phyloP scores from a whole-genome alignment of 2,329 filamentous ascomycete species.

The Penicillium sp. region DNA sequence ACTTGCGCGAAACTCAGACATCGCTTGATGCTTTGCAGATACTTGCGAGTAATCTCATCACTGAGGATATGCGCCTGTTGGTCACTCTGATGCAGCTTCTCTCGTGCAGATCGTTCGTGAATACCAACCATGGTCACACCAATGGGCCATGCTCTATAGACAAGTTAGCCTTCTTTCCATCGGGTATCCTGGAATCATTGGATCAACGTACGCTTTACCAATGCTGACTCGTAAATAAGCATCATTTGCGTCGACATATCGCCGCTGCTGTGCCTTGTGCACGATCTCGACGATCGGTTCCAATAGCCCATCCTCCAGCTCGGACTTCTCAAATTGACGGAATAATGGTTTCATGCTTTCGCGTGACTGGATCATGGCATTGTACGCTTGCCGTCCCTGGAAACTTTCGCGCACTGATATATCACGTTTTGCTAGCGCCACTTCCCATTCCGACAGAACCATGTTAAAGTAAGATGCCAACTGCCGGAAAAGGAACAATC shows the following conservation, averaged over 20 bases:
- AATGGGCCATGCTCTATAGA: constrained; percentile 78
- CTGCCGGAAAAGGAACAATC: constrained; percentile 75
- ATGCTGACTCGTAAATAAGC: constrained; percentile 91
- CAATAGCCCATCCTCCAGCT: constrained; percentile 73
- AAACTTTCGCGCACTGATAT: constrained; percentile 63
- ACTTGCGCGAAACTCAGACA: constrained; percentile 96
- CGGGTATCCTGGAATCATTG: neutral
- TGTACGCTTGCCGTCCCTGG: constrained; percentile 75
- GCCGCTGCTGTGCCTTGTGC: constrained; percentile 77
- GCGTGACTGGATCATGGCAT: constrained; percentile 79
- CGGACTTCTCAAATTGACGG: constrained; percentile 76
- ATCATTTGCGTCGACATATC: constrained; percentile 95
- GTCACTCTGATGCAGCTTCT: constrained; percentile 81
- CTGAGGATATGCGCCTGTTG: constrained; percentile 92
- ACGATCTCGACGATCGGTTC: constrained; percentile 88
- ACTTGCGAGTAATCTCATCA: constrained; percentile 92
- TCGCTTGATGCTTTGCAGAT: constrained; percentile 94
- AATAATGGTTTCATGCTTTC: constrained; percentile 89
- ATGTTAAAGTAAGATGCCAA: constrained; percentile 94
- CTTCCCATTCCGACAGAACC: constrained; percentile 84
- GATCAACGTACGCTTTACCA: constrained; percentile 65
- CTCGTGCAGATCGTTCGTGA: constrained; percentile 89
- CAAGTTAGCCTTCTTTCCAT: constrained; percentile 12
- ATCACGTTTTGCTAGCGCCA: constrained; percentile 63
- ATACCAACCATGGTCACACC: constrained; percentile 99